Evolutionary conservation across 164 flowering plant species (phyloP).

Genomic region (Euptelea pleiosperma): DNA sequence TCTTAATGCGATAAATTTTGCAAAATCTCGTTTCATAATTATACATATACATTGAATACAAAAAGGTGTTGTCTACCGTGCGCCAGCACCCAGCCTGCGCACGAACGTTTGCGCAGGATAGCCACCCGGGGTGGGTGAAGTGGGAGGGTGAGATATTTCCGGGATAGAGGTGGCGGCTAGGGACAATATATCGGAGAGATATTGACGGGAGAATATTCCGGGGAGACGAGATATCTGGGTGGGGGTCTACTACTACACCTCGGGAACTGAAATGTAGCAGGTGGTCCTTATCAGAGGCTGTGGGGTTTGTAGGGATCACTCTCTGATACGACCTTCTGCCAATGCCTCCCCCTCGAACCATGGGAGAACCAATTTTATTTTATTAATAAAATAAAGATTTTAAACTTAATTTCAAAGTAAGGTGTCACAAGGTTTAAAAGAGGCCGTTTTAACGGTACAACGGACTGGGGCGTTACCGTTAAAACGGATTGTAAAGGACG

Average conservation of each 20-base stretch:
- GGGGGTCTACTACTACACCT: not conserved
- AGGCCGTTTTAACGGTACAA: no score
- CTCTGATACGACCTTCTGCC: conserved; percentile 36
- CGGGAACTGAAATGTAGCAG: not conserved
- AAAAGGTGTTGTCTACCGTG: conserved; percentile 6
- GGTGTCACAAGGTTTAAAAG: no score
- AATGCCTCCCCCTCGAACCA: conserved; percentile 20
- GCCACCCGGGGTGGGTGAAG: no score
- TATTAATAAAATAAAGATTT: no score
- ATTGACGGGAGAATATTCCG: conserved; percentile 28
- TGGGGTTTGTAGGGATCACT: conserved; percentile 51
- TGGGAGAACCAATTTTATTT: not conserved
- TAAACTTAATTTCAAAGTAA: no score
- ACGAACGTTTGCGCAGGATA: no score
- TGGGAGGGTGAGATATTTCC: no score
- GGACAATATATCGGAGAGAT: no score
- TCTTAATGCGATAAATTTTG: not conserved
- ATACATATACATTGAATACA: conserved; percentile 3
- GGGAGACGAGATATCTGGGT: no score
- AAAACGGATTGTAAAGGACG: no score
- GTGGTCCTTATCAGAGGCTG: conserved; percentile 7
- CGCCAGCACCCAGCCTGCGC: conserved; percentile 11
- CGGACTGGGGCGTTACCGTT: no score
- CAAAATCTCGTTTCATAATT: not conserved
- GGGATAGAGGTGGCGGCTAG: no score